These are phyloP conservation scores for Euphorbia celastroides DNA, from an alignment of 441 rosid genomes.

Conservation along the genomic window DNA sequence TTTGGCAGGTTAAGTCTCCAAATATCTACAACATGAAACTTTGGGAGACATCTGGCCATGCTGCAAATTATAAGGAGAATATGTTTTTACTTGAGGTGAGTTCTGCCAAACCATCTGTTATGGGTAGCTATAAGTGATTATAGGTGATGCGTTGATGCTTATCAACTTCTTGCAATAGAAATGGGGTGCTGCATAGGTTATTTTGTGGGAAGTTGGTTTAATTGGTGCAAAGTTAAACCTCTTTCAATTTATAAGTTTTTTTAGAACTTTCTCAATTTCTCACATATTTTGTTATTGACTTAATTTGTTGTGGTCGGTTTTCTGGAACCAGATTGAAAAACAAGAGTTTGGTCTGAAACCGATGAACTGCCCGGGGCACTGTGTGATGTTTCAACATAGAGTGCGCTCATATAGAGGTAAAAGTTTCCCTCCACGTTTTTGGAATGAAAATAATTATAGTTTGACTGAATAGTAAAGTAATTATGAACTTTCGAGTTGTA, in stretches of 20 bases:
- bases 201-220: background rate
- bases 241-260: background rate
- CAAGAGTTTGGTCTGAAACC: constrained; percentile 97
- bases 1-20: constrained; percentile 80
- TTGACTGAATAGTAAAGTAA: background rate
- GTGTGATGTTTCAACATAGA: constrained; percentile 90
- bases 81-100: constrained; percentile 94
- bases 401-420: constrained; percentile 92
- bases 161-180: constrained; percentile 1
- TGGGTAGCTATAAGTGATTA: background rate
- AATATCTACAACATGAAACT: constrained; percentile 94
- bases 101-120: constrained; percentile 6
- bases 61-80: constrained; percentile 92
- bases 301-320: constrained; percentile 9
- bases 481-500: background rate
- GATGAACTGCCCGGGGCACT: constrained; percentile 98
- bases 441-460: background rate
- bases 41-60: constrained; percentile 99
- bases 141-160: background rate
- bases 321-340: constrained; percentile 65
- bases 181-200: background rate
- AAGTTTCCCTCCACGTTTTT: constrained; percentile 8
- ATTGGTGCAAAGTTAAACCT: background rate
- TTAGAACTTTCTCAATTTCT: constrained; percentile 12
- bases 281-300: background rate